A percentile compares a stretch with the other conserved stretches of the same genome.
phyloP scores from a whole-genome alignment of 179 eudicot genomes.

The Silene coronaria region DNA sequence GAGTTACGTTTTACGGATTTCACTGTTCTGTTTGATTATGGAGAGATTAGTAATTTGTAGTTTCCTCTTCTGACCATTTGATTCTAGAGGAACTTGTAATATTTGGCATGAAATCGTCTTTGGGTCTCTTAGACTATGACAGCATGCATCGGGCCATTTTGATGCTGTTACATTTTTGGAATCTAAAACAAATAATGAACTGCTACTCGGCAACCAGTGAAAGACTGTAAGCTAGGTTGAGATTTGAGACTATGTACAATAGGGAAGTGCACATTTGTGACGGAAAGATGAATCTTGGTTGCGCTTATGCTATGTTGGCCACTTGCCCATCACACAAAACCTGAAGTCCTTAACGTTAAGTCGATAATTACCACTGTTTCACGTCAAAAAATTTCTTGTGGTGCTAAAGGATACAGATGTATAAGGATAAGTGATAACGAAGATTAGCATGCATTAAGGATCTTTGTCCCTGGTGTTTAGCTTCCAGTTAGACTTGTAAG shows the following conservation, averaged over 20 bases:
- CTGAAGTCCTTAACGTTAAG: background rate
- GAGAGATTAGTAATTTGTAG: background rate
- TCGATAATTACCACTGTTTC: background rate
- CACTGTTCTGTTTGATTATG: background rate
- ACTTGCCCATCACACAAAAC: background rate
- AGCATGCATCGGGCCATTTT: background rate
- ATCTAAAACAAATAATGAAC: background rate
- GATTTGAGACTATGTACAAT: background rate
- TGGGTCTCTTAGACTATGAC: background rate
- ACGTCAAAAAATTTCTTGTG: background rate
- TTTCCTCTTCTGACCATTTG: background rate
- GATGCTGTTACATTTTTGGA: no score
- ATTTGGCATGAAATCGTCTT: background rate
- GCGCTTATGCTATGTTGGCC: background rate
- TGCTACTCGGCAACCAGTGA: background rate
- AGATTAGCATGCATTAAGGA: background rate
- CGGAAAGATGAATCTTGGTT: background rate
- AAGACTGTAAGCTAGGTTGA: background rate
- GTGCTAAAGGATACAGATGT: background rate
- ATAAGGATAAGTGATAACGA: background rate
- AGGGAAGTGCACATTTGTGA: background rate
- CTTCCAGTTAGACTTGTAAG: background rate
- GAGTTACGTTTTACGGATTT: background rate
- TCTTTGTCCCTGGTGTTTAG: background rate
- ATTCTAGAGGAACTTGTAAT: background rate